A percentile compares a stretch with the other conserved stretches of the same genome.
Evolutionary conservation across 371 early-diverging fungal species (phyloP).

Genomic region (Batkoa obscura): DNA sequence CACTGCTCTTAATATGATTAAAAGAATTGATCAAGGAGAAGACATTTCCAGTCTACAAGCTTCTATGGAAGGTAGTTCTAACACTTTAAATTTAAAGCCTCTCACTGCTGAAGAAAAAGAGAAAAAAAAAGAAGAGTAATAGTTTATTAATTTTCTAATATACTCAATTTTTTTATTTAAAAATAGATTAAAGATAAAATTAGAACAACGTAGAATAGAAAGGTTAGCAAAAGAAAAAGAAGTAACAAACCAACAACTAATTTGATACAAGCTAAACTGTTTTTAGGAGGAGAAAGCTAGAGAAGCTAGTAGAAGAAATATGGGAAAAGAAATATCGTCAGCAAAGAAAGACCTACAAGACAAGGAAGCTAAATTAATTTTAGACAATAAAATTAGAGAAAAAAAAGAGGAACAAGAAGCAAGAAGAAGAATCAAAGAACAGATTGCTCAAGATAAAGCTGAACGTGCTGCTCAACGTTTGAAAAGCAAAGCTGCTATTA

Average conservation of each 20-base stretch:
- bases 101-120: slow-evolving; percentile 4
- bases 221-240: neutral
- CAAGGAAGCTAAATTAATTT: slow-evolving; percentile 3
- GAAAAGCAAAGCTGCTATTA: neutral
- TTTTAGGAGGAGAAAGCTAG: neutral
- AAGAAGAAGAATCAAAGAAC: neutral
- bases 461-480: slow-evolving; percentile 1
- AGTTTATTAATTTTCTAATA: neutral
- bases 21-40: slow-evolving; percentile 4
- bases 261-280: neutral
- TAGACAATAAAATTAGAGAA: slow-evolving; percentile 2
- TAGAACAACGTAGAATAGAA: neutral
- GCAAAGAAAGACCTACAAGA: slow-evolving; percentile 1
- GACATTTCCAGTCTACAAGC: neutral
- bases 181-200: neutral
- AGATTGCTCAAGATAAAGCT: slow-evolving; percentile 1
- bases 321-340: neutral
- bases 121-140: slow-evolving; percentile 5
- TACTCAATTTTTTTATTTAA: neutral
- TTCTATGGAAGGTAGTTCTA: neutral
- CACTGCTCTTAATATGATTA: neutral
- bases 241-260: neutral
- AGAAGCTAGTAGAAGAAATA: neutral
- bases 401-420: slow-evolving; percentile 1
- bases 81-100: slow-evolving; percentile 1